These are phyloP conservation scores for Hepatocystis sp. DNA, from an alignment of 169 alveolate species.

Conservation along the genomic window DNA sequence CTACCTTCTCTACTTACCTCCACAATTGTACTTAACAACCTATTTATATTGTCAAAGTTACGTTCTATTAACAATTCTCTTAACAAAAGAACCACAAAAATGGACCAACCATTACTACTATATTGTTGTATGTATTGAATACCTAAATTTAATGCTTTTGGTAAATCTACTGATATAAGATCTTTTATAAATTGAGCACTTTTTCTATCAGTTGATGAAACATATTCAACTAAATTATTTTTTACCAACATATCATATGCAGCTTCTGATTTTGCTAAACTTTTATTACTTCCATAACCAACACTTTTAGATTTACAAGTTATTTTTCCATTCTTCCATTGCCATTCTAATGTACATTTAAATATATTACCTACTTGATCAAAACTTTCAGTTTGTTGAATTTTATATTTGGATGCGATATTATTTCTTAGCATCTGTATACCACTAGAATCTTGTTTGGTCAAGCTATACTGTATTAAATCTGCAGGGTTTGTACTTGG, in stretches of 20 bases:
- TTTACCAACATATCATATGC: constrained; percentile 74
- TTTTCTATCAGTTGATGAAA: constrained; percentile 71
- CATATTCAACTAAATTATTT: constrained; percentile 62
- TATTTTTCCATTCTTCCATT: constrained; percentile 72
- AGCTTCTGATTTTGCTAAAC: constrained; percentile 73
- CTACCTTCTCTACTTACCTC: constrained; percentile 73
- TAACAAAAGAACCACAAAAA: constrained; percentile 32
- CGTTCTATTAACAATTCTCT: constrained; percentile 73
- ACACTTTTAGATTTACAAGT: constrained; percentile 67
- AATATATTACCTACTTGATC: constrained; percentile 70
- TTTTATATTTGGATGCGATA: constrained; percentile 66
- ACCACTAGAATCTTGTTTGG: constrained; percentile 68
- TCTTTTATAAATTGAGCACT: constrained; percentile 73
- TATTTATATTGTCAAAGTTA: constrained; percentile 51
- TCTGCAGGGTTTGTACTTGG: constrained; percentile 44
- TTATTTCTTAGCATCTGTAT: constrained; percentile 74
- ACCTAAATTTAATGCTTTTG: constrained; percentile 52
- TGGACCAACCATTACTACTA: constrained; percentile 76
- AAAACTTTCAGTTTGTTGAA: constrained; percentile 64
- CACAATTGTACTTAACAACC: constrained; percentile 47
- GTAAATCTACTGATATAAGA: constrained; percentile 55
- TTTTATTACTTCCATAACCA: constrained; percentile 73
- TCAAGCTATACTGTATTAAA: constrained; percentile 35
- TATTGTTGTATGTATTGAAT: constrained; percentile 58
- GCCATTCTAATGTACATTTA: constrained; percentile 73